Conservation (phyloP, 148 eudicot species). For the Euryodendron excelsum region DNA sequence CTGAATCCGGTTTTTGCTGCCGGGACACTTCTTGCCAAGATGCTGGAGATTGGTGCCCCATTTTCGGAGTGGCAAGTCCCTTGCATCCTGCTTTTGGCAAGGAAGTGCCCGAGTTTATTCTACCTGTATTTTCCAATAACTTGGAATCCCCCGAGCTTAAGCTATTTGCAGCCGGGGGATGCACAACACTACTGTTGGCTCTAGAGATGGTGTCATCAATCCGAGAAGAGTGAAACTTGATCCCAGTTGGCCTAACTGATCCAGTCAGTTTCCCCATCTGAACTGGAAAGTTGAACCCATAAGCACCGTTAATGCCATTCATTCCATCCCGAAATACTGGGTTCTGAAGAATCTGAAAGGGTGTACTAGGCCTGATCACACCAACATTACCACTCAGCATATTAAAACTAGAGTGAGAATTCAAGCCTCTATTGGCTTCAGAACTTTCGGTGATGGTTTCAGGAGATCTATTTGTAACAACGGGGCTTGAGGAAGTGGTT, state of each 20-base stretch:
- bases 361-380: constrained; percentile 7
- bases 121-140: too few species aligned
- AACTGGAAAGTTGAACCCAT: constrained; percentile 20
- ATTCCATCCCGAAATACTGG: constrained; percentile 19
- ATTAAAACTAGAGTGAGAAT: constrained; percentile 11
- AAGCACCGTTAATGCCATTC: constrained; percentile 38
- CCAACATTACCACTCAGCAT: too few species aligned
- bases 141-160: too few species aligned
- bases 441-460: constrained; percentile 12
- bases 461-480: constrained; percentile 9
- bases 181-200: too few species aligned
- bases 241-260: constrained; percentile 5
- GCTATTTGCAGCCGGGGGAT: too few species aligned
- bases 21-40: not conserved
- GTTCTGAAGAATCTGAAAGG: constrained; percentile 23
- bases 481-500: constrained; percentile 10
- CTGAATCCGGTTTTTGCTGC: constrained; percentile 15
- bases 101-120: too few species aligned
- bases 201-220: constrained; percentile 7
- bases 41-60: constrained; percentile 1
- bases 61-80: constrained; percentile 1
- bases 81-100: too few species aligned
- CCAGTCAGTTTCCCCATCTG: constrained; percentile 33
- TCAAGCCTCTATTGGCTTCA: constrained; percentile 17
- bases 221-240: constrained; percentile 11